Conservation (phyloP, 2,329 filamentous ascomycete species). For the Botrytis galanthina region DNA sequence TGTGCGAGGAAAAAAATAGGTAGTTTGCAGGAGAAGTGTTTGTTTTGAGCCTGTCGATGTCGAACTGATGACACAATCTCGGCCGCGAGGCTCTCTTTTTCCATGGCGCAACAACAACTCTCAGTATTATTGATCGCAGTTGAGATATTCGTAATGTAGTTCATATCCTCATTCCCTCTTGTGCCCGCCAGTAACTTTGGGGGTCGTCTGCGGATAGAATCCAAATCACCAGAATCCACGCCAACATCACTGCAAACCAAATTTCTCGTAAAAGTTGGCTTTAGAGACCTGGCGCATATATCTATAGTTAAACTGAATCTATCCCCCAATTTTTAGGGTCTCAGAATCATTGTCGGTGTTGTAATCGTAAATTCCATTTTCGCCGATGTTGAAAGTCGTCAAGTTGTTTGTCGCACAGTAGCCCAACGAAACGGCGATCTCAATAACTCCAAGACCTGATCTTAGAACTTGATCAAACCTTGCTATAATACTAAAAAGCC, state of each 20-base stretch:
- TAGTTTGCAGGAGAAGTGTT: background rate
- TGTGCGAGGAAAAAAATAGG: background rate
- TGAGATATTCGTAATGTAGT: too few species aligned
- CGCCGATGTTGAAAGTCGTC: background rate
- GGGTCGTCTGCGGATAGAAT: background rate
- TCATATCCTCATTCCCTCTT: too few species aligned
- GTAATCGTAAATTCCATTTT: background rate
- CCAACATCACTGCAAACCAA: background rate
- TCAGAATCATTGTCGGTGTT: background rate
- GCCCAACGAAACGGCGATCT: background rate
- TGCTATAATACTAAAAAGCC: background rate
- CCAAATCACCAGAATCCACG: background rate
- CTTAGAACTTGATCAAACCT: background rate
- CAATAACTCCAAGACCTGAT: background rate
- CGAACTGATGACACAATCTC: background rate
- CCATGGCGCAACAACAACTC: background rate
- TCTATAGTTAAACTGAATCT: fast-evolving
- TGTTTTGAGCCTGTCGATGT: background rate
- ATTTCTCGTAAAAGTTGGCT: fast-evolving
- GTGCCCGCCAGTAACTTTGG: background rate
- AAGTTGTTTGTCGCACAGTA: background rate
- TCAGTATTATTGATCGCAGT: background rate
- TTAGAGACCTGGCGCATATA: background rate
- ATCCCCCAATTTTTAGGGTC: background rate
- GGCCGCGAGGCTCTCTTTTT: background rate